Conservation (phyloP, 495 filamentous ascomycete genomes). For the Hypoxylon subgilvum region DNA sequence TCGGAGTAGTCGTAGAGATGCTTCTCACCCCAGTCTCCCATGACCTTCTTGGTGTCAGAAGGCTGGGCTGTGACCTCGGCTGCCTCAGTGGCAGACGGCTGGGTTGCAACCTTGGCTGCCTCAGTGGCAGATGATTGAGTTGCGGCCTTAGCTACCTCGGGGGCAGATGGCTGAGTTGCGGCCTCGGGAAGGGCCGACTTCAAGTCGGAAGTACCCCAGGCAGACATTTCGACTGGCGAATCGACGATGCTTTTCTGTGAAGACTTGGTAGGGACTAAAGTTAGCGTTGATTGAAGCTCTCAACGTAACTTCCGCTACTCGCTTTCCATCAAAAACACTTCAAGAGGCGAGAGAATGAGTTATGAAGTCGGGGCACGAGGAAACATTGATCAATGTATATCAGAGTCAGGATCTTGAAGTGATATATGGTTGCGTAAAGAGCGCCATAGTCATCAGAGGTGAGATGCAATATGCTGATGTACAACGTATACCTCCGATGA, state of each 20-base stretch:
- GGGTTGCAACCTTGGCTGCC: constrained; percentile 10
- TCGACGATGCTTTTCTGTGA: not conserved
- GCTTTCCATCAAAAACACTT: too few relatives aligned
- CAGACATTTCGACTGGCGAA: constrained; percentile 35
- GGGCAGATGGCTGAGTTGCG: constrained; percentile 19
- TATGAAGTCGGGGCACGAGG: too few relatives aligned
- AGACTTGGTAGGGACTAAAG: constrained; percentile 34
- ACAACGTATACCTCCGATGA: too few relatives aligned
- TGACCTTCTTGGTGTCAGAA: constrained; percentile 5
- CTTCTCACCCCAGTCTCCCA: constrained; percentile 59
- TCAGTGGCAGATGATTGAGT: too few relatives aligned
- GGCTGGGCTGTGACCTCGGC: too few relatives aligned
- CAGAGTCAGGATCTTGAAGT: not conserved
- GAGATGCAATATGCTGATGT: not conserved
- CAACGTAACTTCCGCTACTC: too few relatives aligned
- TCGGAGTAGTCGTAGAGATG: constrained; percentile 63
- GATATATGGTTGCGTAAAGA: not conserved
- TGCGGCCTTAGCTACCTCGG: constrained; percentile 36
- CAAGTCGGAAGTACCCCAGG: constrained; percentile 48
- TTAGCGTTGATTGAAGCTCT: constrained; percentile 1
- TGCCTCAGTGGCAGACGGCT: constrained; percentile 20
- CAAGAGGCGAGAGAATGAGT: too few relatives aligned
- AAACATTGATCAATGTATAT: too few relatives aligned
- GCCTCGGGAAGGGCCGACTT: constrained; percentile 41
- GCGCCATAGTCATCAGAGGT: not conserved